phyloP scores from a whole-genome alignment of 345 rosid genomes.

The Salix suchowensis region DNA sequence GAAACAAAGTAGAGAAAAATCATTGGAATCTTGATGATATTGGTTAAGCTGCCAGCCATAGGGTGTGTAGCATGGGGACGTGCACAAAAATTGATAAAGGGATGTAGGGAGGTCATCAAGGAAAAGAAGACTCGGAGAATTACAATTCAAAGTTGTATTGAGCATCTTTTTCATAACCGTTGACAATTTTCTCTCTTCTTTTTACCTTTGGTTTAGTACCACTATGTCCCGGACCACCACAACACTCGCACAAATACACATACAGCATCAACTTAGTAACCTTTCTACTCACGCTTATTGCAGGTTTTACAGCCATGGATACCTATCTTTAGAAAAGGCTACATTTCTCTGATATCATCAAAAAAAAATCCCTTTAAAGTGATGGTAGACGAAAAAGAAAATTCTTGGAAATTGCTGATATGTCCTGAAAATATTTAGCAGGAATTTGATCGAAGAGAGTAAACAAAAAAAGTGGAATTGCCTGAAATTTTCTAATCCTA shows the following conservation, averaged over 20 bases:
- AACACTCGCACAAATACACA: conserved; percentile 47
- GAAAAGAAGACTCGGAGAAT: conserved; percentile 14
- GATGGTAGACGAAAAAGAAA: conserved; percentile 23
- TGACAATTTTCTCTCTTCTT: conserved; percentile 33
- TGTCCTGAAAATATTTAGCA: neutral
- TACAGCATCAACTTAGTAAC: conserved; percentile 36
- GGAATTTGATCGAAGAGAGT: neutral
- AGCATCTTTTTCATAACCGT: conserved; percentile 42
- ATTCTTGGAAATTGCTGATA: conserved; percentile 39
- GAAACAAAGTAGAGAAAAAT: neutral
- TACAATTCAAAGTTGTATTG: conserved; percentile 28
- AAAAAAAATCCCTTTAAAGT: conserved; percentile 12
- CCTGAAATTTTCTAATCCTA: neutral
- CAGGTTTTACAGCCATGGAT: conserved; percentile 16
- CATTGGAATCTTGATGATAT: neutral
- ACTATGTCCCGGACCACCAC: conserved; percentile 48
- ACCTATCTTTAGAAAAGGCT: conserved; percentile 37
- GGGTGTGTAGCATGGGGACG: conserved; percentile 14
- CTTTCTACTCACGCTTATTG: conserved; percentile 42
- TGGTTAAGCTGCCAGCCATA: conserved; percentile 16
- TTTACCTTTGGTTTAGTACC: conserved; percentile 27
- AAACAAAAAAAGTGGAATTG: neutral
- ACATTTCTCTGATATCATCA: conserved; percentile 20
- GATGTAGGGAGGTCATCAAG: conserved; percentile 9
- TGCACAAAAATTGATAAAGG: conserved; percentile 52